Conservation (phyloP, 495 filamentous ascomycete species). For the Penicillium roqueforti region DNA sequence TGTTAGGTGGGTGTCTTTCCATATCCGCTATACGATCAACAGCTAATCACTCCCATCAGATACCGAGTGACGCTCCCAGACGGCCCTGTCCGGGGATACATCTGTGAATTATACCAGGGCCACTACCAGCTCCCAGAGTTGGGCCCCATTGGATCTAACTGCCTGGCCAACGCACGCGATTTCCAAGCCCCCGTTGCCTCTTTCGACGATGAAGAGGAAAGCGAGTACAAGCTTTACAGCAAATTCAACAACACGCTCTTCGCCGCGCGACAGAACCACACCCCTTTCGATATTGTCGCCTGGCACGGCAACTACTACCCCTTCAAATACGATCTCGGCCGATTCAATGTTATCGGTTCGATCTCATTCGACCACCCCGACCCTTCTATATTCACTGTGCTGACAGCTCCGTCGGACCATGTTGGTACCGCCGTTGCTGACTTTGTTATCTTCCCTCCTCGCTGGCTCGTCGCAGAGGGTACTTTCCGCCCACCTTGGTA, state of each 20-base stretch:
- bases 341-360: slow-evolving; percentile 72
- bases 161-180: slow-evolving; percentile 82
- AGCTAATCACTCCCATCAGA: slow-evolving; percentile 28
- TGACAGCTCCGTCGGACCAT: slow-evolving; percentile 70
- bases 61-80: slow-evolving; percentile 67
- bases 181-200: slow-evolving; percentile 79
- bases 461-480: slow-evolving; percentile 73
- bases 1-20: slow-evolving; percentile 35
- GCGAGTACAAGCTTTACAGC: slow-evolving; percentile 57
- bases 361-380: slow-evolving; percentile 78
- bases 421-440: slow-evolving; percentile 72
- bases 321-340: slow-evolving; percentile 81
- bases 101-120: slow-evolving; percentile 80
- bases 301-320: slow-evolving; percentile 79
- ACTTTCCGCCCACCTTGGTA: slow-evolving; percentile 84
- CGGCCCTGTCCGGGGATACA: slow-evolving; percentile 73
- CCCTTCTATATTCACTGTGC: slow-evolving; percentile 77
- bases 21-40: neutral
- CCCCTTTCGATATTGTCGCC: slow-evolving; percentile 78
- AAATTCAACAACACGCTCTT: slow-evolving; percentile 83
- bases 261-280: slow-evolving; percentile 64
- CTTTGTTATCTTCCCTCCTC: slow-evolving; percentile 79
- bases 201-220: slow-evolving; percentile 59
- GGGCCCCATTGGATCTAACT: slow-evolving; percentile 83
- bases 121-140: slow-evolving; percentile 84